Base-by-base conservation (phyloP, 257 asterid genomes). In the Fraxinus cuspidata region DNA sequence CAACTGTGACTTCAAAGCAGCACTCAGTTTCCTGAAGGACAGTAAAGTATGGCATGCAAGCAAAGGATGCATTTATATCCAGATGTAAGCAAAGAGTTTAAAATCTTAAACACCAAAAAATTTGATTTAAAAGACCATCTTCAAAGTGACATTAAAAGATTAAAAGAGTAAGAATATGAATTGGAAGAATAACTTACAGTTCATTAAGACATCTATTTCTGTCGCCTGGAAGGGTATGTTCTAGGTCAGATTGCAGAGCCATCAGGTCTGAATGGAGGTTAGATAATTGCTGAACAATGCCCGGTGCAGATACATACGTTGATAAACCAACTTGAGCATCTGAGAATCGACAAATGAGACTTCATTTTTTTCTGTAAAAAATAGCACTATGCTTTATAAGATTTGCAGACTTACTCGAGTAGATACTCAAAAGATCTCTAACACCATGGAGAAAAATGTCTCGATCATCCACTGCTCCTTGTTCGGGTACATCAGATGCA, bases 401-500 rank as follows among this genome's bases (percentile, higher is more conserved):
- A 81, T 67, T 21, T 73, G 81, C 15, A 63, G 70, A 35, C 84
- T 85, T 91, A 95, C 99, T 95, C 85, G 99, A 93, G 83, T 95
- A 94, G 84, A 95, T 88, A 79, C 98, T 92, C 83, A 95, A 81
- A 84, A 95, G 98, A 87, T 95, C 99, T 85, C 99, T 87, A 76
- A 95, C 92, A 69, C 99, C 96, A 83, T 95, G 99, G 76, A 95
- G 90, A 84, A 91, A 91, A 77, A 96, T 89, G 87, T 95, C 99
- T 44, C 97, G 93, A 76, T 95, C 99, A 85, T 95, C 98, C 44
- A 95, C 97, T 73, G 97, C 99, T 74, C 98, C 99, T 86, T 95
- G 99, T 86, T 95, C 99, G 28, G 92, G 93, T 32, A 89, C 89
- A 81, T 93, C 99, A 80, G 97, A 88, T 77, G 96, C 92, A 80